phyloP scores from a whole-genome alignment of 768 basidiomycete species.

The Coprinopsis sp. region DNA sequence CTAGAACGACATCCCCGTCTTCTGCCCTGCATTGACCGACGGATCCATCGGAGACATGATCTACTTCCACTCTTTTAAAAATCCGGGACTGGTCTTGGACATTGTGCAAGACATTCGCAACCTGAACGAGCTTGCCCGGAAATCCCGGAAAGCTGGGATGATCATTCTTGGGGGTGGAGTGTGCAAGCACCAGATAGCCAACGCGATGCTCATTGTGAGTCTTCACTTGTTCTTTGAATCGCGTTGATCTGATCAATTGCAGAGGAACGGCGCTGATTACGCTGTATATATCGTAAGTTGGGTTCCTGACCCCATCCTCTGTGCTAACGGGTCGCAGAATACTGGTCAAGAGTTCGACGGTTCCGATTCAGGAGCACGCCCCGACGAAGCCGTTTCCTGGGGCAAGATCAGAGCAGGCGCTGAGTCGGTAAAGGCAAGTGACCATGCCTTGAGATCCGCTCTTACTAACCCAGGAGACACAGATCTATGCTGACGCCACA shows the following conservation, averaged over 20 bases:
- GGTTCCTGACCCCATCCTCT: not conserved
- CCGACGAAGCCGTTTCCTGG: constrained; percentile 98
- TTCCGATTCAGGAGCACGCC: constrained; percentile 93
- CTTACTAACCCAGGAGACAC: constrained; percentile 1
- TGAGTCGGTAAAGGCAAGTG: constrained; percentile 71
- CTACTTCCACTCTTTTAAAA: constrained; percentile 95
- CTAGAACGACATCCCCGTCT: constrained; percentile 97
- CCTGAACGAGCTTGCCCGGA: constrained; percentile 85
- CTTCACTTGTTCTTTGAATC: not conserved
- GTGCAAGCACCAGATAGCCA: constrained; percentile 99
- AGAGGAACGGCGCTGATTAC: constrained; percentile 98
- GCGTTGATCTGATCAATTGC: not conserved
- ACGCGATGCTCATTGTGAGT: constrained; percentile 95
- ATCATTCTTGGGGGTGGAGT: constrained; percentile 97
- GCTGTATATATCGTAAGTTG: constrained; percentile 85
- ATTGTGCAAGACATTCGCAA: constrained; percentile 92
- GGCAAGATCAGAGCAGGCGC: constrained; percentile 91
- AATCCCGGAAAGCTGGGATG: constrained; percentile 94
- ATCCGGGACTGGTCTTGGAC: constrained; percentile 81
- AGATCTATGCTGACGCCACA: constrained; percentile 95
- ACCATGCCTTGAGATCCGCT: constrained; percentile 19
- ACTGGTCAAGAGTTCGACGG: constrained; percentile 99
- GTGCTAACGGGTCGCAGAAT: constrained; percentile 49
- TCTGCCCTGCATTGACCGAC: constrained; percentile 97
- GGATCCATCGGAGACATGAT: constrained; percentile 99